These are phyloP conservation scores for Ustilago loliicola DNA, from an alignment of 1,284 basidiomycete species.

Conservation along the genomic window DNA sequence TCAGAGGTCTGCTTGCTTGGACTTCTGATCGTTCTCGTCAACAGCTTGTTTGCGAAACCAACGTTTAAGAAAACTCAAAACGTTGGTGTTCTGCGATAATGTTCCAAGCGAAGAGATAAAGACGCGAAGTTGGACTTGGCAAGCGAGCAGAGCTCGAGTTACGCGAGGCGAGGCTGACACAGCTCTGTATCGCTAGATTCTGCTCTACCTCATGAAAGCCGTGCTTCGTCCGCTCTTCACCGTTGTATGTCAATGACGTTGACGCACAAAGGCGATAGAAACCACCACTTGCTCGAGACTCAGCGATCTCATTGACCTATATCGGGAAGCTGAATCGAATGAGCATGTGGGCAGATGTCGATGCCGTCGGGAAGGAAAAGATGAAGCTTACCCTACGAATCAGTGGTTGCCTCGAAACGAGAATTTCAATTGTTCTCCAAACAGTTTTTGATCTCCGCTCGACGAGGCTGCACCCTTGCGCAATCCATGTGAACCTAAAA, in stretches of 20 bases:
- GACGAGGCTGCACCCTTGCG: slow-evolving; percentile 2
- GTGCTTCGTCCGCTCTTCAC: background rate
- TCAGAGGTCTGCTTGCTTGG: too few species aligned
- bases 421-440: background rate
- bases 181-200: background rate
- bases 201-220: background rate
- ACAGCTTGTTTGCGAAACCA: background rate
- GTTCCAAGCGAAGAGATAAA: background rate
- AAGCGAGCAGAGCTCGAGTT: background rate
- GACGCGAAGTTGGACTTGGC: background rate
- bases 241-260: background rate
- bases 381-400: background rate
- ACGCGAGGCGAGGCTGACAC: background rate
- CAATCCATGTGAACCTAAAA: slow-evolving; percentile 6
- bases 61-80: background rate
- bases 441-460: background rate
- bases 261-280: background rate
- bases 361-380: slow-evolving; percentile 4
- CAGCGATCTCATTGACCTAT: background rate
- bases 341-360: background rate
- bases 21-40: too few species aligned
- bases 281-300: too few species aligned
- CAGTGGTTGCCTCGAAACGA: background rate
- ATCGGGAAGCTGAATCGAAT: background rate
- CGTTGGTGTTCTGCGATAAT: background rate